phyloP scores from a whole-genome alignment of 495 filamentous ascomycete genomes.

The Aspergillus biplanus region DNA sequence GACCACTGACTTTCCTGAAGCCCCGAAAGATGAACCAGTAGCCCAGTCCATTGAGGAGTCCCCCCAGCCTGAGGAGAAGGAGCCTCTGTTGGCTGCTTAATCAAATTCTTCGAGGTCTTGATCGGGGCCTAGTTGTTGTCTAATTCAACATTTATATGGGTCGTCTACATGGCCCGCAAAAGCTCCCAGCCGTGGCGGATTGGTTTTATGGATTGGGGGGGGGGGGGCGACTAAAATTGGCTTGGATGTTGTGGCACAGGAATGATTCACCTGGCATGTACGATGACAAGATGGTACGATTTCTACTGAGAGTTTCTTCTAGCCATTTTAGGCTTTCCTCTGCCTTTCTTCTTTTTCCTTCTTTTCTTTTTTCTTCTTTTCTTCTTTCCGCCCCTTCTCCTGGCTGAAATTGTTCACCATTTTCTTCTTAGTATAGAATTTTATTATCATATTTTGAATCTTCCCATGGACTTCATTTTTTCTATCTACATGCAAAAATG shows the following conservation, averaged over 20 bases:
- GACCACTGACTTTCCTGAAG: constrained; percentile 64
- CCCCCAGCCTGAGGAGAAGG: constrained; percentile 28
- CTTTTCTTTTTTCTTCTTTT: constrained; percentile 5
- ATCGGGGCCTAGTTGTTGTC: not conserved
- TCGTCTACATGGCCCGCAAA: not conserved
- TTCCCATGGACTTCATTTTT: not conserved
- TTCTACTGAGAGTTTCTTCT: constrained; percentile 11
- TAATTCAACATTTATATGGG: not conserved
- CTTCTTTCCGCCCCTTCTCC: constrained; percentile 10
- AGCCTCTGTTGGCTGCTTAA: constrained; percentile 46
- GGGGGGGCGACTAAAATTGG: constrained; percentile 8
- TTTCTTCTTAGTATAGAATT: constrained; percentile 21
- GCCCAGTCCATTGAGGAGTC: constrained; percentile 34
- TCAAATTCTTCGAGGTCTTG: not conserved
- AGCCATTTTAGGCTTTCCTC: constrained; percentile 5
- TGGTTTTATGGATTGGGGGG: not conserved
- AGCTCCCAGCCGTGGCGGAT: not conserved
- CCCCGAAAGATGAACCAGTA: constrained; percentile 59
- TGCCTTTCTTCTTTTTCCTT: constrained; percentile 10
- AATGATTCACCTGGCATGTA: constrained; percentile 22
- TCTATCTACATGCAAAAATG: not conserved
- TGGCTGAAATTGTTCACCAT: not conserved
- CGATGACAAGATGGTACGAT: constrained; percentile 28
- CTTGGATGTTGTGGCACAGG: constrained; percentile 15
- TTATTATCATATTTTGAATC: constrained; percentile 2